These are phyloP conservation scores for Elaphomyces granulatus DNA, from an alignment of 495 filamentous ascomycete genomes.

Conservation along the genomic window DNA sequence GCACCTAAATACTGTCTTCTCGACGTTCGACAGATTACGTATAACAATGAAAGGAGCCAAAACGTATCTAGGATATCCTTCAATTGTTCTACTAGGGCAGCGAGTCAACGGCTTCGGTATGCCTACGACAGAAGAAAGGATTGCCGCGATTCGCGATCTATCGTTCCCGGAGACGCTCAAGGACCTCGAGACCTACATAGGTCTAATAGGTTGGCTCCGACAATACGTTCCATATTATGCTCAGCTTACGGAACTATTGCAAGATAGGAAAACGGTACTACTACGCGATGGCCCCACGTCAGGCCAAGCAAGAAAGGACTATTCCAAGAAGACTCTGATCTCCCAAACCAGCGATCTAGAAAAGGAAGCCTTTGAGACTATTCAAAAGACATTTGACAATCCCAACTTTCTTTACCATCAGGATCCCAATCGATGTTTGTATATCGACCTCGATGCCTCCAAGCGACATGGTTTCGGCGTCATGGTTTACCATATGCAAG, in stretches of 20 bases:
- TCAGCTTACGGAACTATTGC: background rate
- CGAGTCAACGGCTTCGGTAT: slow-evolving; percentile 2
- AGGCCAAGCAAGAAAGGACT: background rate
- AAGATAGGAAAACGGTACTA: slow-evolving; percentile 1
- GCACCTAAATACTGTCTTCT: slow-evolving; percentile 2
- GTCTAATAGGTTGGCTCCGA: slow-evolving; percentile 5
- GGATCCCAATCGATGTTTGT: background rate
- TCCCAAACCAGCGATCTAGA: background rate
- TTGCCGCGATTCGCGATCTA: background rate
- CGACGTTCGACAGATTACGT: background rate
- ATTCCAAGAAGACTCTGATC: background rate
- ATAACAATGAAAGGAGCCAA: slow-evolving; percentile 3
- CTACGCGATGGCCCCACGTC: background rate
- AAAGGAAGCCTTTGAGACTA: background rate
- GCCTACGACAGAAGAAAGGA: background rate
- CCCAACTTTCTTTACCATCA: slow-evolving; percentile 1
- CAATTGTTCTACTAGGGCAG: slow-evolving; percentile 1
- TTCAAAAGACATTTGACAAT: background rate
- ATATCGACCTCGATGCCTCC: slow-evolving; percentile 4
- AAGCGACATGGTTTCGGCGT: slow-evolving; percentile 2
- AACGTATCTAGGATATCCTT: slow-evolving; percentile 4
- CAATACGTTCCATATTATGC: slow-evolving; percentile 3
- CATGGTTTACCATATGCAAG: slow-evolving; percentile 2
- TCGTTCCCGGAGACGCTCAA: background rate
- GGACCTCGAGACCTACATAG: slow-evolving; percentile 4